Percentiles rank a stretch among this genome's conserved stretches.
Conservation (phyloP, 2,329 filamentous ascomycete species). For the Cladorrhinum sp. region DNA sequence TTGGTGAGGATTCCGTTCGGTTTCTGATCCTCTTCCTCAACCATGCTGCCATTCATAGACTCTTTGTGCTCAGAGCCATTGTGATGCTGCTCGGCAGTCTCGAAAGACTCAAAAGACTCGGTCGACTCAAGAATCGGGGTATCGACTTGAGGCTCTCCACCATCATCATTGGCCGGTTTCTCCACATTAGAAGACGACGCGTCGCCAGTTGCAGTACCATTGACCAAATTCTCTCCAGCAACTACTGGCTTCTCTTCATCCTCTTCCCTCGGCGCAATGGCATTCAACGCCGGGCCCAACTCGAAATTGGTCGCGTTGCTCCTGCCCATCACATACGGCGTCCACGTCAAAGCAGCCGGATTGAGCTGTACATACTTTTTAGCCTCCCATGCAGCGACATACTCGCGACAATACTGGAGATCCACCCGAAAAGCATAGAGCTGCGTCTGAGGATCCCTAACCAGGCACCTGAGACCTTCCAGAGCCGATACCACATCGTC, state of each 20-base stretch:
- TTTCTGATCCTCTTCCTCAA: constrained; percentile 21
- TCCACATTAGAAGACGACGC: constrained; percentile 27
- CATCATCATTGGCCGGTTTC: constrained; percentile 32
- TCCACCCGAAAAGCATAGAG: constrained; percentile 88
- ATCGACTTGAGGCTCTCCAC: constrained; percentile 19
- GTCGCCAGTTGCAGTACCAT: constrained; percentile 29
- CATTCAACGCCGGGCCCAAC: constrained; percentile 73
- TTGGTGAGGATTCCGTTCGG: constrained; percentile 28
- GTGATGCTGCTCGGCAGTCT: constrained; percentile 32
- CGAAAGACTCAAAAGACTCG: constrained; percentile 32
- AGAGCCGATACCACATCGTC: constrained; percentile 95
- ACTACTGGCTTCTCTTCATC: constrained; percentile 49
- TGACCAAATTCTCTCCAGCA: constrained; percentile 31
- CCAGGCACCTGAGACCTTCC: constrained; percentile 83
- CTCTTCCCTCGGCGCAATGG: constrained; percentile 83
- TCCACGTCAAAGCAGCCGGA: constrained; percentile 81
- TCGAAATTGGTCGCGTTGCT: constrained; percentile 80
- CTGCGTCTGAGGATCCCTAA: constrained; percentile 83
- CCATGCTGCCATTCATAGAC: neutral
- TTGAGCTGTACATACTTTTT: constrained; percentile 87
- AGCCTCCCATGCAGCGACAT: constrained; percentile 82
- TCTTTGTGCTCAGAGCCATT: constrained; percentile 16
- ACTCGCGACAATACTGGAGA: constrained; percentile 77
- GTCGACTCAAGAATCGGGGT: constrained; percentile 38
- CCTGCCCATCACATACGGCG: constrained; percentile 93